Evolutionary conservation across 176 grass and related monocot genomes (phyloP).

Genomic region (Lolium multiflorum): DNA sequence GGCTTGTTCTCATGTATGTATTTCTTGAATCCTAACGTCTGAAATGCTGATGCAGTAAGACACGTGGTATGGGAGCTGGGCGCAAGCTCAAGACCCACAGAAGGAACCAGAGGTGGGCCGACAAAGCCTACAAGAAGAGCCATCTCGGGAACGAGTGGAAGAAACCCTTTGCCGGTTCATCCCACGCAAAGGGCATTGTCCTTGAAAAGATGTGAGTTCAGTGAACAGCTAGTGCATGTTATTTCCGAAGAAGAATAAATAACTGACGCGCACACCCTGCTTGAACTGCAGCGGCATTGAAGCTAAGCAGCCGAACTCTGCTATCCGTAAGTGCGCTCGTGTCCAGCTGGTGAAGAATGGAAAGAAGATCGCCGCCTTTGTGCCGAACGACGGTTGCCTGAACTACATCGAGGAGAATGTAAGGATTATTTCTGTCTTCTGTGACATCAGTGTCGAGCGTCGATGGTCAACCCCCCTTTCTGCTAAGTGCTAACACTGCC

Average conservation of each 20-base stretch:
- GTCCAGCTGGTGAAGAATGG: constrained; percentile 82
- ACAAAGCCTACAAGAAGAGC: constrained; percentile 82
- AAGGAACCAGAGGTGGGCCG: constrained; percentile 78
- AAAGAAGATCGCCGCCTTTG: constrained; percentile 84
- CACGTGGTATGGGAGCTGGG: constrained; percentile 79
- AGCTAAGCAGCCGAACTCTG: constrained; percentile 86
- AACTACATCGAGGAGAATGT: constrained; percentile 85
- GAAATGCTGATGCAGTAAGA: constrained; percentile 53
- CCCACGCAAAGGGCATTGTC: constrained; percentile 81
- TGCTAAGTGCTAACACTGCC: neutral
- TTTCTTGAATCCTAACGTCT: neutral
- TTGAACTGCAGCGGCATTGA: constrained; percentile 61
- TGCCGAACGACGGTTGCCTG: constrained; percentile 85
- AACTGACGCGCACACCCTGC: neutral
- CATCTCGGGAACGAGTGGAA: constrained; percentile 88
- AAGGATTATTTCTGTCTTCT: neutral
- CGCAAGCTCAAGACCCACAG: constrained; percentile 82
- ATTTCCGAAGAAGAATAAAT: neutral
- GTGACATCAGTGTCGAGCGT: no score
- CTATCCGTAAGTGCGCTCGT: constrained; percentile 79
- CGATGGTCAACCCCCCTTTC: neutral
- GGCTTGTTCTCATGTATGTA: neutral
- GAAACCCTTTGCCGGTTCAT: constrained; percentile 83
- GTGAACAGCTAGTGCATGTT: neutral
- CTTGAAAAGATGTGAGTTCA: constrained; percentile 72